Percentiles rank a stretch among this genome's conserved stretches.
These are phyloP conservation scores for Phytopythium delawarense DNA, from an alignment of 352 stramenopile species.

Conservation along the genomic window DNA sequence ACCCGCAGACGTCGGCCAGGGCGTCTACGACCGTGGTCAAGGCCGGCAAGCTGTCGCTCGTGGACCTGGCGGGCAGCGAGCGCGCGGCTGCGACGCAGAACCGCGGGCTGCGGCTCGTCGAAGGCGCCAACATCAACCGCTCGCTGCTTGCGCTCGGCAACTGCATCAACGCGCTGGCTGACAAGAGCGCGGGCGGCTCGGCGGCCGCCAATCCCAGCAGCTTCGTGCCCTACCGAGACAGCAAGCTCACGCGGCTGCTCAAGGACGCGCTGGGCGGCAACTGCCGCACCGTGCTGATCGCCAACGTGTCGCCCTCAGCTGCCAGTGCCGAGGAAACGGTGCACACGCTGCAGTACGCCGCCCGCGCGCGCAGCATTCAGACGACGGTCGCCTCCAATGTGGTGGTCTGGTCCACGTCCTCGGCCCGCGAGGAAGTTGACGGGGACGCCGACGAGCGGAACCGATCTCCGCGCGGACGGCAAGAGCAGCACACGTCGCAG, in stretches of 20 bases:
- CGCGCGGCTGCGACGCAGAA: conserved; percentile 89
- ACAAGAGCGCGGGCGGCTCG: conserved; percentile 42
- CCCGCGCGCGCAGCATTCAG: conserved; percentile 93
- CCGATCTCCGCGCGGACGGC: neutral
- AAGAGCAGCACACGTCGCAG: neutral
- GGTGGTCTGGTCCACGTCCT: conserved; percentile 70
- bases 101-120: conserved; percentile 71
- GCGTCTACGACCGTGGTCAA: conserved; percentile 45
- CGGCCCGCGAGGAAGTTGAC: neutral
- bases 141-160: conserved; percentile 90
- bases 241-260: conserved; percentile 83
- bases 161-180: conserved; percentile 91
- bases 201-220: too few species aligned
- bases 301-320: conserved; percentile 80
- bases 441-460: neutral
- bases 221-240: conserved; percentile 91
- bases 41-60: conserved; percentile 87
- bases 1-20: neutral
- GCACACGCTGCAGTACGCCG: conserved; percentile 93
- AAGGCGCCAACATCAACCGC: conserved; percentile 93
- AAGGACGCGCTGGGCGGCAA: conserved; percentile 89
- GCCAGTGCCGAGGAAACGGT: conserved; percentile 90
- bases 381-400: conserved; percentile 87
- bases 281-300: conserved; percentile 93
- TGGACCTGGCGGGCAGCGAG: conserved; percentile 91